Conservation (phyloP, 2,329 filamentous ascomycete species). For the Cephalotrichum gorgonifer region DNA sequence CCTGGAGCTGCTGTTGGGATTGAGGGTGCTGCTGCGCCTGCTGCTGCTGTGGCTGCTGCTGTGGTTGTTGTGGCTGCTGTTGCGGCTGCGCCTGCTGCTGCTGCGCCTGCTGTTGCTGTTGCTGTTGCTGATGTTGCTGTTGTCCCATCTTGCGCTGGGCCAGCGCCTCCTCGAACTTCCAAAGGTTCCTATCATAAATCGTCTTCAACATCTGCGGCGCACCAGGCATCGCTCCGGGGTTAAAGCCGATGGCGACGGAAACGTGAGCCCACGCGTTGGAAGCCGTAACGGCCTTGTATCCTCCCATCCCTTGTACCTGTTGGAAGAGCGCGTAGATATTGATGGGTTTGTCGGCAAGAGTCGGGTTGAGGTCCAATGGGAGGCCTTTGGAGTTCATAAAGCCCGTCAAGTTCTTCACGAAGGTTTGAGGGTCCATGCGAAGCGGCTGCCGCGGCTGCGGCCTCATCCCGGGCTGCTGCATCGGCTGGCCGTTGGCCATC, state of each 20-base stretch:
- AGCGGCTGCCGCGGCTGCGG: constrained; percentile 35
- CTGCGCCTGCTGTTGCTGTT: constrained; percentile 24
- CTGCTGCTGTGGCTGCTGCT: constrained; percentile 27
- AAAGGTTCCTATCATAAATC: constrained; percentile 66
- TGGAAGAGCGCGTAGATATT: constrained; percentile 71
- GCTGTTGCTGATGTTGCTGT: constrained; percentile 33
- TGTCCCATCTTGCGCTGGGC: constrained; percentile 40
- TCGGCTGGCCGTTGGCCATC: constrained; percentile 43
- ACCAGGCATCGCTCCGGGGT: constrained; percentile 50
- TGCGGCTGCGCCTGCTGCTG: constrained; percentile 23
- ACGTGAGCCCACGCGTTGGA: constrained; percentile 66
- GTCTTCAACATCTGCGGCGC: constrained; percentile 61
- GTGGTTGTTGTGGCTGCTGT: constrained; percentile 21
- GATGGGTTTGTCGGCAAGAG: constrained; percentile 62
- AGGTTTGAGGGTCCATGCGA: constrained; percentile 51
- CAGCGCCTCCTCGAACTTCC: constrained; percentile 64
- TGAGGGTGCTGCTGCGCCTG: constrained; percentile 41
- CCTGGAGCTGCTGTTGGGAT: constrained; percentile 29
- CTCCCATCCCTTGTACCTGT: constrained; percentile 62
- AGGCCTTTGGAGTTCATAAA: constrained; percentile 68
- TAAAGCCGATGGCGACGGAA: constrained; percentile 53
- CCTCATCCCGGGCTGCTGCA: constrained; percentile 37
- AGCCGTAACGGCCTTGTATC: constrained; percentile 62
- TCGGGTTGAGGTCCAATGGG: constrained; percentile 64
- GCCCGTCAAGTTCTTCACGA: constrained; percentile 64